Base-by-base conservation (phyloP, 2,329 filamentous ascomycete species). In the Fusarium penzigii region DNA sequence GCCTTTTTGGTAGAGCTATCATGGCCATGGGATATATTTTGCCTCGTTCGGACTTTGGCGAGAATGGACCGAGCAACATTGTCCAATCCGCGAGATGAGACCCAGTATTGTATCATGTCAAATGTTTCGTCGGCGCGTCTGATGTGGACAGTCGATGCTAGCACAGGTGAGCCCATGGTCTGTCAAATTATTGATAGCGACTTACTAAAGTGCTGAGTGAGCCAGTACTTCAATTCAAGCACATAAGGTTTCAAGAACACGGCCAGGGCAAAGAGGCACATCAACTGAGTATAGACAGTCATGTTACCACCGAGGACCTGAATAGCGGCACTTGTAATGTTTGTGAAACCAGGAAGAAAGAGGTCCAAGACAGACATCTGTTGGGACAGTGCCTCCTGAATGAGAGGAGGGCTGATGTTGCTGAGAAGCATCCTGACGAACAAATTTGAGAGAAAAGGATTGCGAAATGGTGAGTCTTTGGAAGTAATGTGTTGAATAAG, bases 161-260 rank as follows among this genome's bases (percentile, higher is more conserved):
- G n/a, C n/a, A 25, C 25, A 29, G 40, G 34, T 53, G 2, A 49
- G 43, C 42, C 40, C 17, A 14, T 32, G 25, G 14, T n/a, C 13
- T 46, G 7, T 11, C 1, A 25, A 39, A 46, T 49, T 14, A 40
- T 29, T 39, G 42, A 8, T 3, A 29, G 17, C 1, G n/a, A 49
- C 48, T 55, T 17, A 55, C 49, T 52, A 29, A n/a, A 49, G 36
- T 49, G n/a, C 40, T 55, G 5, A 36, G 46, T 52, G 16, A 55
- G 49, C 45, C 17, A 55, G 2, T 5, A 17, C 44, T 16, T 49
- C 20, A 52, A 46, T 46, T 49, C 3, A 40, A 49, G 44, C 3
- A 52, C 17, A 44, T 52, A 52, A 3, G 32, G 42, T 40, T 49
- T 52, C 12, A 51, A 52, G 45, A 55, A 44, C 17, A 20, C 32